These are phyloP conservation scores for Raffaelea deltoideospora DNA, from an alignment of 2,329 filamentous ascomycete genomes.

Conservation along the genomic window DNA sequence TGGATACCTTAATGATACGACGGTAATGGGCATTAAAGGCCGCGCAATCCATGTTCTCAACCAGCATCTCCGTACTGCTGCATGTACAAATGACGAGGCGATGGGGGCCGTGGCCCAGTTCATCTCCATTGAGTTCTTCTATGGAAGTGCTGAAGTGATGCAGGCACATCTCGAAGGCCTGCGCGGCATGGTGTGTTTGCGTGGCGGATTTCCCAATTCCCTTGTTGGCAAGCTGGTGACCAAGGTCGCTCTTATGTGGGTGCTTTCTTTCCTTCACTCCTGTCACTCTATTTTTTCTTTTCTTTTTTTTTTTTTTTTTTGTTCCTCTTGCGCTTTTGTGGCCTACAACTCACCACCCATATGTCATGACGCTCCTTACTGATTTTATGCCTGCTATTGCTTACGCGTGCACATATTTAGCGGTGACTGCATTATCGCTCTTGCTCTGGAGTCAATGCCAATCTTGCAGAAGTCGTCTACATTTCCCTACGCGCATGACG, in stretches of 20 bases:
- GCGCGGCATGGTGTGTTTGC: conserved; percentile 29
- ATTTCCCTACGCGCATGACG: conserved; percentile 22
- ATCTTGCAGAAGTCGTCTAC: conserved; percentile 20
- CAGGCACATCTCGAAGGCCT: conserved; percentile 30
- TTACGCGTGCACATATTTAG: conserved; percentile 10
- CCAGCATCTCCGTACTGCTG: conserved; percentile 20
- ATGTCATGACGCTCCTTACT: neutral
- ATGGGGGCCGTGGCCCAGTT: conserved; percentile 29
- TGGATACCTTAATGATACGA: conserved; percentile 23
- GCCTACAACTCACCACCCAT: too few relatives aligned
- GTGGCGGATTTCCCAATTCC: conserved; percentile 29
- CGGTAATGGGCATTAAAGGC: conserved; percentile 23
- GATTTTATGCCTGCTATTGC: too few relatives aligned
- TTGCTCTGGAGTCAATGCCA: conserved; percentile 26
- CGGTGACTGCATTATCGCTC: conserved; percentile 27
- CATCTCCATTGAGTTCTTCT: conserved; percentile 32
- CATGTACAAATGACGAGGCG: conserved; percentile 21
- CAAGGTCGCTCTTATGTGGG: conserved; percentile 33
- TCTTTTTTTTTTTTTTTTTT: too few relatives aligned
- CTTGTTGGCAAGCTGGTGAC: conserved; percentile 30
- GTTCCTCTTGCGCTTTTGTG: too few relatives aligned
- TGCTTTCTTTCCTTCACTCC: too few relatives aligned
- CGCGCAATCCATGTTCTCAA: conserved; percentile 26
- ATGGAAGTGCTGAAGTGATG: conserved; percentile 26
- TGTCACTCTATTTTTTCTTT: too few relatives aligned